These are phyloP conservation scores for Thalassiosira mediterranea DNA, from an alignment of 352 stramenopile species.

Conservation along the genomic window DNA sequence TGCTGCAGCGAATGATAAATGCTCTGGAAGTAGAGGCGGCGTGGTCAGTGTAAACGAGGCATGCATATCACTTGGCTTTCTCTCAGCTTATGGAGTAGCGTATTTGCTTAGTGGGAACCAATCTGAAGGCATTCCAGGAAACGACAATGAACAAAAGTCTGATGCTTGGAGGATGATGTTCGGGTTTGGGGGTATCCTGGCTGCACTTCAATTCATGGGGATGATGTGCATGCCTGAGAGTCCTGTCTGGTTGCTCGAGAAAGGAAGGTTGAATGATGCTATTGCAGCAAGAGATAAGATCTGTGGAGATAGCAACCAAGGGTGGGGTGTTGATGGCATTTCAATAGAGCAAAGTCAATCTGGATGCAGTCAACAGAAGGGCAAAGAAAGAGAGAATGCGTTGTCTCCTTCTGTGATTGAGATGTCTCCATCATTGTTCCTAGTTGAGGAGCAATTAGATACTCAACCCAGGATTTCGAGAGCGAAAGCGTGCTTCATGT, in stretches of 20 bases:
- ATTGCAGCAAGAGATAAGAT: slow-evolving; percentile 40
- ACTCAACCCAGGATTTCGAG: too few species aligned
- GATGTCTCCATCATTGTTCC: too few species aligned
- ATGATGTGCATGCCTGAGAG: slow-evolving; percentile 75
- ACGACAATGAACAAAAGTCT: slow-evolving; percentile 42
- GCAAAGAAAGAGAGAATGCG: too few species aligned
- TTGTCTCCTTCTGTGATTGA: too few species aligned
- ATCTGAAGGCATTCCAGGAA: too few species aligned
- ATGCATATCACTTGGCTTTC: slow-evolving; percentile 84
- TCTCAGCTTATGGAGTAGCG: slow-evolving; percentile 63
- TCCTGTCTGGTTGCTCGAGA: slow-evolving; percentile 66
- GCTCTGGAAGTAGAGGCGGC: slow-evolving; percentile 62
- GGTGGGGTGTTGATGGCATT: too few species aligned
- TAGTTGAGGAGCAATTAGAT: too few species aligned
- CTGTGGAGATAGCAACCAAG: slow-evolving; percentile 13
- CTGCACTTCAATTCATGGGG: slow-evolving; percentile 69
- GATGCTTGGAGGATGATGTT: slow-evolving; percentile 84
- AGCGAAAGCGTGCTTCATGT: too few species aligned
- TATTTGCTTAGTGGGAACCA: too few species aligned
- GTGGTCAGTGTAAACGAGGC: slow-evolving; percentile 86
- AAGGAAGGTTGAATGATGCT: slow-evolving; percentile 48
- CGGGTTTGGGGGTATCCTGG: slow-evolving; percentile 57
- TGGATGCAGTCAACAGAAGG: too few species aligned
- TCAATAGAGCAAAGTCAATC: too few species aligned
- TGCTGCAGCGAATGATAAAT: slow-evolving; percentile 1